Evolutionary conservation across 306 rosid genomes (phyloP).

Genomic region (Acacia melanoxylon): DNA sequence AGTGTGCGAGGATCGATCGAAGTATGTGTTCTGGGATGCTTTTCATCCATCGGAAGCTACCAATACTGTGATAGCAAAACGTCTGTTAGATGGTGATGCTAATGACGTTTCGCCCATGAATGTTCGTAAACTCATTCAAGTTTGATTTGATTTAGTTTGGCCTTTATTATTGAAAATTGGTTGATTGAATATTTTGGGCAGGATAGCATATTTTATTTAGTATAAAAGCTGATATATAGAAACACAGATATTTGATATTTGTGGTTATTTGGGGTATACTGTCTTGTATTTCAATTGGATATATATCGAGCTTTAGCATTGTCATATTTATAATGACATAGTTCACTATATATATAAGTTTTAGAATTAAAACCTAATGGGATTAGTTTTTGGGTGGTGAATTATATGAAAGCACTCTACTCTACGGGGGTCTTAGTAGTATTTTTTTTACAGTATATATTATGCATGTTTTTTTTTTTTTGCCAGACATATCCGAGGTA

Average conservation of each 20-base stretch:
- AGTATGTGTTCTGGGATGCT: slow-evolving; percentile 74
- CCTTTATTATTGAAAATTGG: neutral
- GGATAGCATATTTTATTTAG: neutral
- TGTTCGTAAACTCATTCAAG: slow-evolving; percentile 41
- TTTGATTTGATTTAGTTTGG: slow-evolving; percentile 22
- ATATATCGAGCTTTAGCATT: no score
- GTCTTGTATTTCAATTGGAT: no score
- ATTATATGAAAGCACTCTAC: no score
- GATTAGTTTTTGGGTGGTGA: neutral
- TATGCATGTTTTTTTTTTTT: no score
- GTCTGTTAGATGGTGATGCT: slow-evolving; percentile 51
- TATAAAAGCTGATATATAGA: no score
- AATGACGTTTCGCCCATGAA: slow-evolving; percentile 55
- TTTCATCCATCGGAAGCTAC: slow-evolving; percentile 72
- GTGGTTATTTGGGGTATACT: no score
- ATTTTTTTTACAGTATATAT: no score
- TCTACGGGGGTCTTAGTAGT: no score
- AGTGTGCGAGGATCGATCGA: slow-evolving; percentile 58
- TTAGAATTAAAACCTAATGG: neutral
- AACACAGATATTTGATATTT: no score
- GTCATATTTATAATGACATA: neutral
- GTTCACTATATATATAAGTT: neutral
- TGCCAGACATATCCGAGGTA: no score
- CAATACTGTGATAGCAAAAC: slow-evolving; percentile 47
- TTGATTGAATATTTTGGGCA: neutral